Percentiles rank a stretch among this genome's conserved stretches.
These are phyloP conservation scores for Vitis rotundifolia DNA, from an alignment of 164 flowering plant genomes.

Conservation along the genomic window DNA sequence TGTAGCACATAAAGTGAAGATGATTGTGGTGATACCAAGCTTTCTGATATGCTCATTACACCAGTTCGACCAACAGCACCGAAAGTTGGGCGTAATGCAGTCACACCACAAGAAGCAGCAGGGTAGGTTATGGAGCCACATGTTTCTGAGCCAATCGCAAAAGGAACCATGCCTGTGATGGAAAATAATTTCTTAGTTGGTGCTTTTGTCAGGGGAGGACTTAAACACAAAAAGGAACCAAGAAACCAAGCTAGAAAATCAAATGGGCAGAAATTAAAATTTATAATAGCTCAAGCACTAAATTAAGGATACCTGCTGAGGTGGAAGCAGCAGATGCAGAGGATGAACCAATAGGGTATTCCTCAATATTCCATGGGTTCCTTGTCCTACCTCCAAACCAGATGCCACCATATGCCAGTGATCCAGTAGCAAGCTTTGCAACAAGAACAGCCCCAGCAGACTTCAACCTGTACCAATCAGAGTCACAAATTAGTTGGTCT, in stretches of 20 bases:
- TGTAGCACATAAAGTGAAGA: not conserved
- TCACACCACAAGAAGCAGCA: constrained; percentile 90
- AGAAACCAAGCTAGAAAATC: too few relatives aligned
- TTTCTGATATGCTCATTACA: constrained; percentile 91
- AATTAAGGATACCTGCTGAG: constrained; percentile 67
- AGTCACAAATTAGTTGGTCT: not conserved
- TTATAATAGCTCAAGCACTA: too few relatives aligned
- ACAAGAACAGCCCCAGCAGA: constrained; percentile 88
- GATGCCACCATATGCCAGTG: constrained; percentile 89
- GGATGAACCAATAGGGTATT: constrained; percentile 89
- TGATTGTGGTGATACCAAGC: constrained; percentile 52
- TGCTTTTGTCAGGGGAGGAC: too few relatives aligned
- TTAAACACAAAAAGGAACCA: too few relatives aligned
- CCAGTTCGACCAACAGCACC: constrained; percentile 62
- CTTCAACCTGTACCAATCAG: constrained; percentile 48
- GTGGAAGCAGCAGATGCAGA: constrained; percentile 93
- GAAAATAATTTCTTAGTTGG: too few relatives aligned
- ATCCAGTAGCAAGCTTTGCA: constrained; percentile 89
- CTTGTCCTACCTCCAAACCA: constrained; percentile 98
- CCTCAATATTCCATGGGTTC: constrained; percentile 95
- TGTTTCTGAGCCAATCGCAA: constrained; percentile 98
- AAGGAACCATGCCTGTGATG: constrained; percentile 75
- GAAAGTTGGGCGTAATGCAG: constrained; percentile 66
- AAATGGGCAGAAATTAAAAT: too few relatives aligned
- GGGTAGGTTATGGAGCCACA: constrained; percentile 88